Conservation (phyloP, 2,329 filamentous ascomycete genomes). For the Helicocarpus griseus region DNA sequence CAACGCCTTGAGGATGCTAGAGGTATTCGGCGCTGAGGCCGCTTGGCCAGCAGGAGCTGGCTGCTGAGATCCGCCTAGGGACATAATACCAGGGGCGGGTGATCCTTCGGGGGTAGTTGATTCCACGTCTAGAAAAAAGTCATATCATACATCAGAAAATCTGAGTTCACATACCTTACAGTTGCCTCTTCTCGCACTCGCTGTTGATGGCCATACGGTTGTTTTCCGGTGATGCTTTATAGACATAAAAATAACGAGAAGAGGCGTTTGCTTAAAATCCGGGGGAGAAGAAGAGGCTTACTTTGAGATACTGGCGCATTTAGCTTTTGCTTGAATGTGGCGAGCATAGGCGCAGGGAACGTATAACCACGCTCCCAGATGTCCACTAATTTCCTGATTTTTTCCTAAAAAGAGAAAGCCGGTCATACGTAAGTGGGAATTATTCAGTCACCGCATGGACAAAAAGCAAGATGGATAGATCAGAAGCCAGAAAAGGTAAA, state of each 20-base stretch:
- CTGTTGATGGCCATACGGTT: not conserved
- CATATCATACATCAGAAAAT: slow-evolving; percentile 20
- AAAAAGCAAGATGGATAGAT: slow-evolving; percentile 3
- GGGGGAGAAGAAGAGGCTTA: slow-evolving; percentile 45
- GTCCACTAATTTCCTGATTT: slow-evolving; percentile 88
- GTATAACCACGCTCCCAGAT: slow-evolving; percentile 97
- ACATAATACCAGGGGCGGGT: slow-evolving; percentile 36
- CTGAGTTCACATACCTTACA: slow-evolving; percentile 11
- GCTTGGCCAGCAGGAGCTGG: slow-evolving; percentile 13
- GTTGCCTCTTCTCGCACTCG: slow-evolving; percentile 1
- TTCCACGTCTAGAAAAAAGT: slow-evolving; percentile 41
- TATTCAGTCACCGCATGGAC: slow-evolving; percentile 22
- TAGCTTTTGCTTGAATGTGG: slow-evolving; percentile 74
- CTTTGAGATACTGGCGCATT: slow-evolving; percentile 51
- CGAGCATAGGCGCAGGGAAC: slow-evolving; percentile 71
- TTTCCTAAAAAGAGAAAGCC: slow-evolving; percentile 59
- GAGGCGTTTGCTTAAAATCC: not conserved
- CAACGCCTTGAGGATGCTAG: slow-evolving; percentile 65
- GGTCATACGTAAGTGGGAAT: slow-evolving; percentile 41
- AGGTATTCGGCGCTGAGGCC: slow-evolving; percentile 43
- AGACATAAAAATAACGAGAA: not conserved
- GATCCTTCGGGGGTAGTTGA: slow-evolving; percentile 61
- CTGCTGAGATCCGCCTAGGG: slow-evolving; percentile 26
- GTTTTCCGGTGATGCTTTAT: not conserved
- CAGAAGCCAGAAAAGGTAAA: slow-evolving; percentile 4